Conservation (phyloP, 495 filamentous ascomycete species). For the Hyaloscypha finlandica region DNA sequence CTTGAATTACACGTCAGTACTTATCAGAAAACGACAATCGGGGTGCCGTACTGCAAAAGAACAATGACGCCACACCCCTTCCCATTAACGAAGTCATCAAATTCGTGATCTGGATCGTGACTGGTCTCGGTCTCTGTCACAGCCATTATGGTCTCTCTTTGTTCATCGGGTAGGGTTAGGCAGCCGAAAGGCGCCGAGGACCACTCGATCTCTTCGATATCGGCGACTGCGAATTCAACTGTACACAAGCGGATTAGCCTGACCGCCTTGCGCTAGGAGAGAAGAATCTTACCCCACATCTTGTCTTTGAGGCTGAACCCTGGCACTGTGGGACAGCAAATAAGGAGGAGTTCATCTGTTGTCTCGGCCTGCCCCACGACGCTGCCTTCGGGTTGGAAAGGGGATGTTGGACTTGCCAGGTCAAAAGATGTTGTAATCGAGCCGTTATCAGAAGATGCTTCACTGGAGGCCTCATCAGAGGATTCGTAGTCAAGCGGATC, state of each 20-base stretch:
- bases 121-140: slow-evolving; percentile 26
- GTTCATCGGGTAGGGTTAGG: slow-evolving; percentile 29
- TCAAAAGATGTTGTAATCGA: too few species aligned
- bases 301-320: slow-evolving; percentile 21
- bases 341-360: slow-evolving; percentile 14
- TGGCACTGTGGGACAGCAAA: slow-evolving; percentile 24
- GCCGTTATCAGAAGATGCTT: too few species aligned
- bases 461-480: too few species aligned
- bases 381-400: slow-evolving; percentile 9
- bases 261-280: background rate
- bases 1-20: slow-evolving; percentile 17
- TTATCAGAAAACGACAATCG: background rate
- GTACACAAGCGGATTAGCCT: slow-evolving; percentile 2
- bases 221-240: slow-evolving; percentile 36
- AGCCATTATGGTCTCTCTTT: slow-evolving; percentile 33
- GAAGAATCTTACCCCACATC: slow-evolving; percentile 14
- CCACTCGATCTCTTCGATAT: slow-evolving; percentile 34
- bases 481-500: too few species aligned
- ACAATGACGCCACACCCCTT: slow-evolving; percentile 19
- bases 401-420: background rate
- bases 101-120: slow-evolving; percentile 1
- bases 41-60: slow-evolving; percentile 17
- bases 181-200: slow-evolving; percentile 30
- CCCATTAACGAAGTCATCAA: slow-evolving; percentile 18
- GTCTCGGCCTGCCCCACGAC: background rate